Percentiles rank a stretch among this genome's conserved stretches.
These are phyloP conservation scores for Paramicrosporidium saccamoebae DNA, from an alignment of 371 early-diverging fungal genomes.

Conservation along the genomic window DNA sequence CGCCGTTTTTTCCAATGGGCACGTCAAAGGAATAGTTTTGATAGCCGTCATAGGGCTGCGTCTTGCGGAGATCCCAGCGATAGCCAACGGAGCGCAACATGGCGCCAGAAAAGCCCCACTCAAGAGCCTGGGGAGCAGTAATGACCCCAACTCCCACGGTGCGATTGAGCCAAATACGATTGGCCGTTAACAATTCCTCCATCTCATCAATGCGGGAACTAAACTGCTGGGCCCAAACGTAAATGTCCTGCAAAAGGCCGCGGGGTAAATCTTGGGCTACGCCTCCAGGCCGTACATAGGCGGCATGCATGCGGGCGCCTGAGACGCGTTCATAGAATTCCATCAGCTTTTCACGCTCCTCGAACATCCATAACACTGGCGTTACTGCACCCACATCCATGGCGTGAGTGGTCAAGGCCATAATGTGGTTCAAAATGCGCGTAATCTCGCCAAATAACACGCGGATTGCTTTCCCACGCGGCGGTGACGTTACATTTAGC, in stretches of 20 bases:
- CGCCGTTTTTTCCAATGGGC: constrained; percentile 74
- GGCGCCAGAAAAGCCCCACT: constrained; percentile 72
- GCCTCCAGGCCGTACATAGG: constrained; percentile 87
- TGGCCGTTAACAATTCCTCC: constrained; percentile 63
- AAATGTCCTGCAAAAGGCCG: constrained; percentile 74
- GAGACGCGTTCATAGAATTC: constrained; percentile 94
- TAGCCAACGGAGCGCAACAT: constrained; percentile 78
- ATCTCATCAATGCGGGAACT: constrained; percentile 63
- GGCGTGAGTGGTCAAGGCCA: constrained; percentile 82
- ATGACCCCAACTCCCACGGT: constrained; percentile 56
- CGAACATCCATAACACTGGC: constrained; percentile 91
- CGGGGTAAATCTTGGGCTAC: constrained; percentile 69
- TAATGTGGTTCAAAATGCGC: constrained; percentile 81
- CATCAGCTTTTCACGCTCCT: constrained; percentile 89
- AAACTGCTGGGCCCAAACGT: constrained; percentile 63
- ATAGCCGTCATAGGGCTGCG: constrained; percentile 75
- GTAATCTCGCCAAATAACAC: constrained; percentile 89
- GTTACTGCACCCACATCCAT: constrained; percentile 90
- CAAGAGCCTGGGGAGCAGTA: constrained; percentile 47
- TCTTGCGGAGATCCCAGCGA: constrained; percentile 79
- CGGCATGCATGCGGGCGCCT: constrained; percentile 89
- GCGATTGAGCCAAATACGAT: constrained; percentile 80
- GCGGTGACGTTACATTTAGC: constrained; percentile 77
- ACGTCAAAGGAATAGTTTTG: constrained; percentile 78
- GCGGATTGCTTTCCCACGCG: constrained; percentile 79